Evolutionary conservation across 805 yeast species (phyloP).

Genomic region (Lachancea dasiensis): DNA sequence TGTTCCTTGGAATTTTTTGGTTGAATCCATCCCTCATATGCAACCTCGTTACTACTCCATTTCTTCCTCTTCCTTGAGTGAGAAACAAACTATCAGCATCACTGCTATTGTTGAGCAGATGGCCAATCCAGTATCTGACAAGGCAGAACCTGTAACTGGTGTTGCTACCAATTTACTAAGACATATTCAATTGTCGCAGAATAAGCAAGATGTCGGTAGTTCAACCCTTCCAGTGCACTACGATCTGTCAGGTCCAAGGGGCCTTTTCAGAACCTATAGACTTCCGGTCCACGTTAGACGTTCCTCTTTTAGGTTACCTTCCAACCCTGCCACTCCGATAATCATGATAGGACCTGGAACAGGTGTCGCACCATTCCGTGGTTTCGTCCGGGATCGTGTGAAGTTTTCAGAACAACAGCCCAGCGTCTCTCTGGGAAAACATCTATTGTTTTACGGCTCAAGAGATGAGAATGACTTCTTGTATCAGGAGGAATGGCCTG

Average conservation of each 20-base stretch:
- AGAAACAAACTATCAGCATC: slow-evolving; percentile 67
- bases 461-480: slow-evolving; percentile 81
- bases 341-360: slow-evolving; percentile 98
- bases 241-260: slow-evolving; percentile 81
- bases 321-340: slow-evolving; percentile 74
- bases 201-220: slow-evolving; percentile 34
- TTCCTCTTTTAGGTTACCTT: slow-evolving; percentile 89
- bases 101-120: slow-evolving; percentile 89
- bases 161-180: slow-evolving; percentile 86
- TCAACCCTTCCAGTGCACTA: slow-evolving; percentile 45
- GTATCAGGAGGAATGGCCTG: slow-evolving; percentile 86
- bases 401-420: slow-evolving; percentile 39
- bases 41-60: slow-evolving; percentile 96
- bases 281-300: slow-evolving; percentile 91
- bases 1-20: slow-evolving; percentile 78
- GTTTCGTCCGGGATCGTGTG: slow-evolving; percentile 85
- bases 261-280: slow-evolving; percentile 40
- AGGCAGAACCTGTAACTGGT: slow-evolving; percentile 44
- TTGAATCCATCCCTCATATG: slow-evolving; percentile 74
- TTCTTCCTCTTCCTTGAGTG: slow-evolving; percentile 78
- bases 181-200: slow-evolving; percentile 57
- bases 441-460: slow-evolving; percentile 80
- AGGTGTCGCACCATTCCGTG: slow-evolving; percentile 98
- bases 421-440: slow-evolving; percentile 54
- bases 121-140: slow-evolving; percentile 26